Evolutionary conservation across 2,329 filamentous ascomycete species (phyloP), one percentile per base, ranked within the genome.

Genomic region (Ophiostoma novo-ulmi): DNA sequence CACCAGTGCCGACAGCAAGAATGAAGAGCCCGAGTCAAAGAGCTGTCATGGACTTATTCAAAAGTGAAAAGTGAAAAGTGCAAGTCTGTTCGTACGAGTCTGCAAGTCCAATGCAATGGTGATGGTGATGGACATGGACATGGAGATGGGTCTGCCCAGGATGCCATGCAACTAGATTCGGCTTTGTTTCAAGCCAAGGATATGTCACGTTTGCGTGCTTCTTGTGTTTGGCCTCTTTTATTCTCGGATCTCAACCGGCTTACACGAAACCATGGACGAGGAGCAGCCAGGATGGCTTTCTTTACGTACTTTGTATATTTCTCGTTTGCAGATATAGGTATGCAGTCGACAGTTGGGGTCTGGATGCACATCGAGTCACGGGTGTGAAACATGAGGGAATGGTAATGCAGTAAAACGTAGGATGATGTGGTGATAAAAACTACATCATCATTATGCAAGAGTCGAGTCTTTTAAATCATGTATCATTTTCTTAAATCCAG

Each of bases 151-250:
- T 55, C 48, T 55, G 48, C 48, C 48, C 48, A 55, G 48, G 48
- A 55, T 55, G 52, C 52, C 52, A 31, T 26, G n/a, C 52, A 26
- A 58, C 52, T 58, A 22, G 52, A 26, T n/a, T 58, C 52, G 26
- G 52, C 52, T 13, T 58, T 17, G 52, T 58, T 58, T 58, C 52
- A 58, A 58, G 52, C 52, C 52, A 58, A 58, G 52, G 52, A 58
- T 26, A 58, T 26, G 10, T 17, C 48, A 58, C 14, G n/a, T 10
- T 13, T 20, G 20, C 26, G 52, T 48, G 44, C 44, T 39, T 48
- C 7, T 20, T 4, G 2, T 48, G 52, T 58, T 26, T 58, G 52
- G 52, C 1, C 52, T 58, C 11, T 26, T 22, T 14, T 44, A 58
- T 48, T 48, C 52, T 58, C 52, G 52, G 52, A 58, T 26, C 52